A percentile compares a stretch with the other conserved stretches of the same genome.
phyloP scores from a whole-genome alignment of 257 asterid species.

The Nicotiana tomentosiformis region DNA sequence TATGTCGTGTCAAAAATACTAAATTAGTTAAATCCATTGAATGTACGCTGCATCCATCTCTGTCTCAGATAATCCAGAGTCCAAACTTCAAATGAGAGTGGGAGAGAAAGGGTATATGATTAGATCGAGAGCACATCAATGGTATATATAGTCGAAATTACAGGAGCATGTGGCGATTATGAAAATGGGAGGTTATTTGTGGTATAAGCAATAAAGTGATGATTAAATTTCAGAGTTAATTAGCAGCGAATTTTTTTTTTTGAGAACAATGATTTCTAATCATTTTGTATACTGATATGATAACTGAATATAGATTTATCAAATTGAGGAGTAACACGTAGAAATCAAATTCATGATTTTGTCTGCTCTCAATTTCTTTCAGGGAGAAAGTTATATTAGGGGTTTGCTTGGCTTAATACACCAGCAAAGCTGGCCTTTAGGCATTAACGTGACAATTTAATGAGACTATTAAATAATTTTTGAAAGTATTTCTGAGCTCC shows the following conservation, averaged over 20 bases:
- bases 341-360: neutral
- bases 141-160: too few species aligned
- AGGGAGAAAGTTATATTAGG: neutral
- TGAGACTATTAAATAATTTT: neutral
- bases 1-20: too few species aligned
- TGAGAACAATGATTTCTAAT: neutral
- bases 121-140: too few species aligned
- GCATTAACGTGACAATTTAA: neutral
- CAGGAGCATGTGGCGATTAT: neutral
- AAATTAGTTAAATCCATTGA: too few species aligned
- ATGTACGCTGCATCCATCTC: too few species aligned
- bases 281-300: neutral
- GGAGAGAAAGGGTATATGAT: too few species aligned
- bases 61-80: too few species aligned
- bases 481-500: too few species aligned
- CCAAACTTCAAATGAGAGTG: too few species aligned
- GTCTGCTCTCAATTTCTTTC: neutral
- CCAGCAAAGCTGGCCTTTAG: constrained; percentile 20
- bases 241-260: too few species aligned
- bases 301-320: neutral
- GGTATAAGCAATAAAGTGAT: neutral
- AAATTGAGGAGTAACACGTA: neutral
- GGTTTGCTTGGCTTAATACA: constrained; percentile 30
- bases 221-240: neutral
- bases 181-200: neutral